Conservation (phyloP, 495 filamentous ascomycete genomes). For the Daldinia vernicosa region DNA sequence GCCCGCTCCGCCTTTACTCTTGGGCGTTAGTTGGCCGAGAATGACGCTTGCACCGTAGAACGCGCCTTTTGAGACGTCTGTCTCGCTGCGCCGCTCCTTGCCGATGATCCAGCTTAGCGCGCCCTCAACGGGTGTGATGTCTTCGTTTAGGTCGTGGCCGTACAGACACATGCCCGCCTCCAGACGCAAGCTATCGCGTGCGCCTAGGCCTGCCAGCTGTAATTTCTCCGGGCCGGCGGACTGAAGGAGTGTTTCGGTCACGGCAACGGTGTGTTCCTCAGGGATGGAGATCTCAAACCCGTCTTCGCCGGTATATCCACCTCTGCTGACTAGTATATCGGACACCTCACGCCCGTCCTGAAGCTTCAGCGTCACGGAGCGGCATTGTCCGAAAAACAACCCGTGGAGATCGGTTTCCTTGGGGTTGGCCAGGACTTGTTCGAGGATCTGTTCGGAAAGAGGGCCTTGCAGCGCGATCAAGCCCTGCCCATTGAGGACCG, state of each 20-base stretch:
- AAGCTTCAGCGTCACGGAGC: slow-evolving; percentile 62
- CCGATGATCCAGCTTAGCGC: slow-evolving; percentile 86
- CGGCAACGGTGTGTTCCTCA: slow-evolving; percentile 60
- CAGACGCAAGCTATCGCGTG: slow-evolving; percentile 88
- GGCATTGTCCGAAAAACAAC: slow-evolving; percentile 83
- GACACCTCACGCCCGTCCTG: slow-evolving; percentile 52
- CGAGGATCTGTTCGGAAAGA: slow-evolving; percentile 69
- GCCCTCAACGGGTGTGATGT: slow-evolving; percentile 86
- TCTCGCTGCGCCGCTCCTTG: slow-evolving; percentile 68
- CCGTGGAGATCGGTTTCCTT: slow-evolving; percentile 66
- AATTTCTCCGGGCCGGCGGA: slow-evolving; percentile 68
- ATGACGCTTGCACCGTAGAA: slow-evolving; percentile 83
- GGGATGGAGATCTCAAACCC: slow-evolving; percentile 95
- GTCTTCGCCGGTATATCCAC: slow-evolving; percentile 97
- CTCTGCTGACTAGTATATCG: slow-evolving; percentile 81
- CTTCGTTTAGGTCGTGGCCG: slow-evolving; percentile 93
- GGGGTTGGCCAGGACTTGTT: slow-evolving; percentile 58
- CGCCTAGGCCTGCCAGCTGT: slow-evolving; percentile 85
- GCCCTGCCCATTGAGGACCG: slow-evolving; percentile 69
- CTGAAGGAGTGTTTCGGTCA: slow-evolving; percentile 70
- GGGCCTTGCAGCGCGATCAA: slow-evolving; percentile 92
- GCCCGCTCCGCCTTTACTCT: slow-evolving; percentile 70
- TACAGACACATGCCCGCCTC: slow-evolving; percentile 99
- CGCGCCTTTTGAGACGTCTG: slow-evolving; percentile 57
- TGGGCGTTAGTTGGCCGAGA: slow-evolving; percentile 72